Evolutionary conservation across 768 basidiomycete species (phyloP).

Genomic region (Auricularia sp.): DNA sequence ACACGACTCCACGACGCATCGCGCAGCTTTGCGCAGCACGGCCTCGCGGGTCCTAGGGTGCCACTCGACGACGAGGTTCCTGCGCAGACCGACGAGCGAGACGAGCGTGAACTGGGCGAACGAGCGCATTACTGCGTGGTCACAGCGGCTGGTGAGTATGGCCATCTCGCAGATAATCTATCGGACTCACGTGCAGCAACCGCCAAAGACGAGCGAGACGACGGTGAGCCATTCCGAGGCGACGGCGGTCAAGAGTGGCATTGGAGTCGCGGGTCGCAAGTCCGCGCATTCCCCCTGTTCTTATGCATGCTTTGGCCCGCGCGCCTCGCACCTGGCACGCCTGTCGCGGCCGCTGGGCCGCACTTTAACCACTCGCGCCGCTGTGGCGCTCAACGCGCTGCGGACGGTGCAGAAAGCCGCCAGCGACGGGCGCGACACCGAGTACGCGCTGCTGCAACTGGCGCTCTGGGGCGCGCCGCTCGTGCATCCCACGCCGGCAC

Average conservation of each 20-base stretch:
- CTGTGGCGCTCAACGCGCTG: neutral
- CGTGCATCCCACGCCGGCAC: neutral
- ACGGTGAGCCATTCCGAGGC: constrained; percentile 49
- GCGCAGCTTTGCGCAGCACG: neutral
- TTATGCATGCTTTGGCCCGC: neutral
- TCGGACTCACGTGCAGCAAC: constrained; percentile 63
- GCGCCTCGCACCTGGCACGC: neutral
- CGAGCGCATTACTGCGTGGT: constrained; percentile 59
- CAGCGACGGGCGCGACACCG: neutral
- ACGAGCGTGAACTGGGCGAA: constrained; percentile 78
- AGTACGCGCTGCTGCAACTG: neutral
- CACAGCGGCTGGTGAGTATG: neutral
- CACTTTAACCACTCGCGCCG: neutral
- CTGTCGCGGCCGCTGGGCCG: neutral
- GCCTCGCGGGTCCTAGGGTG: neutral
- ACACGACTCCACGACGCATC: neutral
- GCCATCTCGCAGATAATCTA: neutral
- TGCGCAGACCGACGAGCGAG: constrained; percentile 61
- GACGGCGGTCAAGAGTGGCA: neutral
- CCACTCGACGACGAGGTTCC: constrained; percentile 33
- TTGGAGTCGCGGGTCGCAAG: neutral
- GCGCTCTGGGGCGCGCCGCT: neutral
- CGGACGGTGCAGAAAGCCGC: neutral
- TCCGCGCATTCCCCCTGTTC: neutral
- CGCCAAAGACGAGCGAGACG: constrained; percentile 72